These are phyloP conservation scores for Aspergillus pseudoterreus DNA, from an alignment of 2,329 filamentous ascomycete genomes.

Conservation along the genomic window DNA sequence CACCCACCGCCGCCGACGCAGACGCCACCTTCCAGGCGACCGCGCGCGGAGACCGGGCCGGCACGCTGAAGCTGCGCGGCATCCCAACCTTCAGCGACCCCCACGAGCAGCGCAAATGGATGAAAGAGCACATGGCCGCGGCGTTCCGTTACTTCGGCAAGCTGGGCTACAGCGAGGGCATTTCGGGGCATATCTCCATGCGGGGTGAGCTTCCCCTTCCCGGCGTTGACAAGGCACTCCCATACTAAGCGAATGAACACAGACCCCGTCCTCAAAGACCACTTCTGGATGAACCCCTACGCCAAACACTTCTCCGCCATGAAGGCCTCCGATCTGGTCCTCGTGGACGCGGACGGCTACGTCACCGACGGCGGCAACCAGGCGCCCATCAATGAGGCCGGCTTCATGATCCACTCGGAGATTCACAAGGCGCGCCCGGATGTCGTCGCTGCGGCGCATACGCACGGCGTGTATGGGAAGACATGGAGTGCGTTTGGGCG, in stretches of 20 bases:
- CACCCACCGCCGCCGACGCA: conserved; percentile 17
- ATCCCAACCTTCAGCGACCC: conserved; percentile 39
- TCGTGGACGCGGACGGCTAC: conserved; percentile 38
- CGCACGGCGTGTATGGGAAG: conserved; percentile 57
- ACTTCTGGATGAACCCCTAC: conserved; percentile 41
- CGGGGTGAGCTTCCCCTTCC: conserved; percentile 21
- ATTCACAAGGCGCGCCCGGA: conserved; percentile 58
- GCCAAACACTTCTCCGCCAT: conserved; percentile 41
- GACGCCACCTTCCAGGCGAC: conserved; percentile 31
- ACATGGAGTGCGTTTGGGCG: conserved; percentile 62
- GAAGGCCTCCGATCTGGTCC: conserved; percentile 40
- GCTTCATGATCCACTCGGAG: conserved; percentile 59
- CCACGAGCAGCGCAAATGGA: conserved; percentile 48
- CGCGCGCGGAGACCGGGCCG: conserved; percentile 34
- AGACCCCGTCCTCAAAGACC: conserved; percentile 36
- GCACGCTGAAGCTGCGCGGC: conserved; percentile 33
- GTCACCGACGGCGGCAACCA: conserved; percentile 40
- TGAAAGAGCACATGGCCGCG: conserved; percentile 49
- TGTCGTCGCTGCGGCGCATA: conserved; percentile 57
- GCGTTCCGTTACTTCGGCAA: conserved; percentile 42
- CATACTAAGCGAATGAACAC: neutral
- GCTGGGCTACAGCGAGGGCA: conserved; percentile 38
- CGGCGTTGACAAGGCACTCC: neutral
- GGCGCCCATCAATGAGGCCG: conserved; percentile 41
- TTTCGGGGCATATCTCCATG: conserved; percentile 42